Conservation (phyloP, 2,329 filamentous ascomycete genomes). For the Tolypocladium tundrense region DNA sequence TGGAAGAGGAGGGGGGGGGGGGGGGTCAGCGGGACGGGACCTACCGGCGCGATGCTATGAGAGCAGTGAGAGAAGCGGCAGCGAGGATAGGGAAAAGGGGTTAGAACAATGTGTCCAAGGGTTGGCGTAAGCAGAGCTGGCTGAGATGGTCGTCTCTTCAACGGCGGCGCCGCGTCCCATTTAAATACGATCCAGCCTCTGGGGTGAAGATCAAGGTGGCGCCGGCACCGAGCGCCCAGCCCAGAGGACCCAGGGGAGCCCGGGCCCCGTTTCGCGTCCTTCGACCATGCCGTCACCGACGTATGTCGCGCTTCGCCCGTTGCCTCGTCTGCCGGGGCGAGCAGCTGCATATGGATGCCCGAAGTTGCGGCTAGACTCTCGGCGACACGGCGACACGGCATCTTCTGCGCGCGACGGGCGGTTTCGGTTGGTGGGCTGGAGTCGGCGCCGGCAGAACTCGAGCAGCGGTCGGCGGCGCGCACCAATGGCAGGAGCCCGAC, state of each 20-base stretch:
- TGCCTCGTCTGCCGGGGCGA: background rate
- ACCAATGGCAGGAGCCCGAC: background rate
- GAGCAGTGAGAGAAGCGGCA: background rate
- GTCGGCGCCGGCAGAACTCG: background rate
- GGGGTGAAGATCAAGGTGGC: background rate
- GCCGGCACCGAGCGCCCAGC: background rate
- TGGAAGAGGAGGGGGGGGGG: too few species aligned
- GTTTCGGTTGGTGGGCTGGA: background rate
- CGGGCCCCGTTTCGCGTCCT: background rate
- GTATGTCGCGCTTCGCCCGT: too few species aligned
- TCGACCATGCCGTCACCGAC: too few species aligned
- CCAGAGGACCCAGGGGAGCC: background rate
- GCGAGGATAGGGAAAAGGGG: background rate
- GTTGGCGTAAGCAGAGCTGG: background rate
- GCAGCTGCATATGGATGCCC: background rate
- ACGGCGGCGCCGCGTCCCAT: background rate
- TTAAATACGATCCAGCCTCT: background rate
- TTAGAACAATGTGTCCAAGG: background rate
- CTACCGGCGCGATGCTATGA: background rate
- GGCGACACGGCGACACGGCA: background rate
- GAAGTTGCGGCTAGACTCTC: background rate
- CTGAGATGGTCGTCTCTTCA: background rate
- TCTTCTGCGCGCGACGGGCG: background rate
- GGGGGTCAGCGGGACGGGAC: background rate
- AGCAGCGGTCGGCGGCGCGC: background rate